phyloP scores from a whole-genome alignment of 441 rosid genomes.

The Raphanus hybrid region DNA sequence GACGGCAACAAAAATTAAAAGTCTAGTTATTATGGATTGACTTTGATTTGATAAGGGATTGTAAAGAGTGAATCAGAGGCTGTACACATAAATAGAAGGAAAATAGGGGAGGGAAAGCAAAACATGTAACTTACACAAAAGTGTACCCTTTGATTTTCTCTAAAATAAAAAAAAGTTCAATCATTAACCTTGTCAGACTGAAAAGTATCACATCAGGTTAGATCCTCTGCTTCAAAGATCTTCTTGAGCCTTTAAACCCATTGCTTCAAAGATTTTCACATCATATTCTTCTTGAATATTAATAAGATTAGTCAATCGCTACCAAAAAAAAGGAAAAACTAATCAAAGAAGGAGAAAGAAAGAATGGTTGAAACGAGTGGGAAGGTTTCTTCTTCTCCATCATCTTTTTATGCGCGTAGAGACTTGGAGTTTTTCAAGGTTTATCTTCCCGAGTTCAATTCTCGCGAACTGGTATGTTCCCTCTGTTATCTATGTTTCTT shows the following conservation, averaged over 20 bases:
- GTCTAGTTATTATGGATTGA: no score
- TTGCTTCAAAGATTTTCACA: not conserved
- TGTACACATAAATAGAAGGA: not conserved
- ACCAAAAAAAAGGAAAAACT: not conserved
- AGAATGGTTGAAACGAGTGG: conserved; percentile 26
- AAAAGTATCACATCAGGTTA: not conserved
- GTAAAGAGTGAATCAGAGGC: not conserved
- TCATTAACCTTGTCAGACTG: conserved; percentile 11
- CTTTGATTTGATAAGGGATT: no score
- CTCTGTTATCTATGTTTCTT: conserved; percentile 6
- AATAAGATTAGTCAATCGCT: not conserved
- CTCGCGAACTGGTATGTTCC: conserved; percentile 31
- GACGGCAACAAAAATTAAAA: no score
- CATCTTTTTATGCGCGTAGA: conserved; percentile 8
- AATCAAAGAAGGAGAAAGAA: conserved; percentile 1
- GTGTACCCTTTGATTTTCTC: not conserved
- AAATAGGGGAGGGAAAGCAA: conserved; percentile 2
- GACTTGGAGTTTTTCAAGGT: conserved; percentile 38
- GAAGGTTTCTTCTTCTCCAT: not conserved
- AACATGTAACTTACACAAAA: conserved; percentile 1
- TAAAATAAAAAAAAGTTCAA: not conserved
- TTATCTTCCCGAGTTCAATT: conserved; percentile 37
- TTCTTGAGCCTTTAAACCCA: not conserved
- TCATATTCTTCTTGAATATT: not conserved
- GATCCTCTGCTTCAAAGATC: conserved; percentile 14